A percentile compares a stretch with the other conserved stretches of the same genome.
Evolutionary conservation across 805 yeast species (phyloP).

Genomic region (Lipomyces orientalis): DNA sequence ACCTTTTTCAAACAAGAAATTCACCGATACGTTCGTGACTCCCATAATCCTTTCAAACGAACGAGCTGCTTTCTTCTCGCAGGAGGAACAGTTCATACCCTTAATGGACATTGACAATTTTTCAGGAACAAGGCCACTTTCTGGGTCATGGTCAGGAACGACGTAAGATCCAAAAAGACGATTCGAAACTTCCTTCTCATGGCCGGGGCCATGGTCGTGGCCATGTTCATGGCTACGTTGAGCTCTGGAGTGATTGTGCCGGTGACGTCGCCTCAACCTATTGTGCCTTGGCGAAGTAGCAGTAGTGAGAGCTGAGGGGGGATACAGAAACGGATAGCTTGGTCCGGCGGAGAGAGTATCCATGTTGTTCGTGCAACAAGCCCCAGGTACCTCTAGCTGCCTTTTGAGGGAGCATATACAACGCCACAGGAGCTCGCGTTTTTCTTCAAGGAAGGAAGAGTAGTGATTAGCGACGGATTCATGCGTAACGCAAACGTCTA

Average conservation of each 20-base stretch:
- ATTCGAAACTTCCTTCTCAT: not conserved
- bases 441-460: slow-evolving; percentile 16
- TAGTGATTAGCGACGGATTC: slow-evolving; percentile 25
- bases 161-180: not conserved
- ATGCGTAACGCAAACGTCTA: slow-evolving; percentile 17
- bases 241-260: not conserved
- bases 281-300: not conserved
- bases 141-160: slow-evolving; percentile 17
- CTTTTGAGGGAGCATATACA: slow-evolving; percentile 23
- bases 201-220: not conserved
- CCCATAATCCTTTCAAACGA: slow-evolving; percentile 14
- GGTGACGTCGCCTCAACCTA: not conserved
- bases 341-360: slow-evolving; percentile 2
- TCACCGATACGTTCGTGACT: slow-evolving; percentile 16
- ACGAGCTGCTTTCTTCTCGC: slow-evolving; percentile 20
- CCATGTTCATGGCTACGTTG: slow-evolving; percentile 9
- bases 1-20: slow-evolving; percentile 16
- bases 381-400: slow-evolving; percentile 10
- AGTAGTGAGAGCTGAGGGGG: not conserved
- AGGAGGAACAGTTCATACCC: slow-evolving; percentile 32
- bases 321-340: slow-evolving; percentile 8
- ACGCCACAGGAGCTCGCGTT: slow-evolving; percentile 24
- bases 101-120: slow-evolving; percentile 19
- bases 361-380: slow-evolving; percentile 16
- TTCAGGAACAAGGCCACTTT: slow-evolving; percentile 7